Base-by-base conservation (phyloP, 768 basidiomycete genomes). In the Trametes maxima region DNA sequence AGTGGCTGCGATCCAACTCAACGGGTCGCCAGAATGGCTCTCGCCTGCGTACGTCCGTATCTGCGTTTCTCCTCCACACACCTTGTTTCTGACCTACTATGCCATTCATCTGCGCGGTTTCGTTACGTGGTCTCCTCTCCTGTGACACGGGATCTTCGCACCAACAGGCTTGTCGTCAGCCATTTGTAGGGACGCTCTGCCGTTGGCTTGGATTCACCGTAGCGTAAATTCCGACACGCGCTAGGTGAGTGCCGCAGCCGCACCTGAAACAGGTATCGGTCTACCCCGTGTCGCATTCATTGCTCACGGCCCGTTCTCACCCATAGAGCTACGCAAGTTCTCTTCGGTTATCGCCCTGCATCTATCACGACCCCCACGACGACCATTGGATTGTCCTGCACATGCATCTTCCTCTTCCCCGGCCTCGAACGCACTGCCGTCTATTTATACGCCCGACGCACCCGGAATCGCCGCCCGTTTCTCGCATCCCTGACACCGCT, bases 11-110 rank as follows among this genome's bases (percentile, higher is more conserved):
- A 6, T 60, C 52, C 63, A 64, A 55, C 13, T 59, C 43, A 54
- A 28, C 12, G 49, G 59, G 28, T 25, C 63, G n/a, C 54, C 55
- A 5, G 22, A 36, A 16, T 64, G 63, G 63, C 36, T 64, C 36
- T 57, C 58, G 52, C 59, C 49, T 36, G 63, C 59, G 63, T 64
- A 64, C 59, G 63, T 64, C 55, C 53, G 62, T 64, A 59, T 58
- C 57, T 14, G 28, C 7, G 14, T 24, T 2, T 22, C 3, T 10
- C n/a, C 28, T 19, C 19, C 28, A 1, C 21, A 25, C 25, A 12
- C 53, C 21, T 7, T 44, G 33, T 45, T 17, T 19, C 60, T 61
- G 59, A 48, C 57, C 28, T 33, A 8, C 8, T 8, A 33, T 33
- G 28, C 28, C 28, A 3, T 3, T 5, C 47, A 14, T 40, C 35